These are phyloP conservation scores for Cercospora citrullina DNA, from an alignment of 2,329 filamentous ascomycete species.

Conservation along the genomic window DNA sequence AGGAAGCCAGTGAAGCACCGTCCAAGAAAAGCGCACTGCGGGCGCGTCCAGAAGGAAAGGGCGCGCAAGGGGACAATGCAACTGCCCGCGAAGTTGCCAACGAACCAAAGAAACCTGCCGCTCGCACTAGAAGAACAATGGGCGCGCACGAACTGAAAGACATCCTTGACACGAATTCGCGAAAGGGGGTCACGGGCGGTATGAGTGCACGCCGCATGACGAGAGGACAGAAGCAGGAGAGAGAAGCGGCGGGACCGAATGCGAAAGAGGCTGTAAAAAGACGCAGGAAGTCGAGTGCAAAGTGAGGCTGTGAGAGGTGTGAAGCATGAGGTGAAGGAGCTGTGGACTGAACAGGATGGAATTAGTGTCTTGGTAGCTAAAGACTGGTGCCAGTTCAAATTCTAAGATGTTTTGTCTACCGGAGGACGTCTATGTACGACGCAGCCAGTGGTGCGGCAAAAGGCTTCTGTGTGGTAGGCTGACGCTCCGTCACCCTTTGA, in stretches of 20 bases:
- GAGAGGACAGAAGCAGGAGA: constrained; percentile 5
- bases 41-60: background rate
- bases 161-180: background rate
- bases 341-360: background rate
- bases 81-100: background rate
- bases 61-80: background rate
- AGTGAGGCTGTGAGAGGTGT: background rate
- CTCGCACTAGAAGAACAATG: background rate
- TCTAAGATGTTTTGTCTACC: background rate
- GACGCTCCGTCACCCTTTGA: constrained; percentile 30
- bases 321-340: background rate
- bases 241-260: background rate
- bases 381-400: background rate
- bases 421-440: background rate
- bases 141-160: constrained; percentile 4
- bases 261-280: constrained; percentile 7
- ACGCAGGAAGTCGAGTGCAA: background rate
- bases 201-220: constrained; percentile 3
- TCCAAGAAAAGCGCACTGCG: background rate
- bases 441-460: background rate
- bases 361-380: background rate
- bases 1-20: background rate
- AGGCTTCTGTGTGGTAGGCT: background rate
- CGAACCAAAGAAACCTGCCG: background rate
- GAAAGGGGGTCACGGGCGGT: background rate